phyloP scores from a whole-genome alignment of 371 early-diverging fungal species.

The Haplosporangium sp. region DNA sequence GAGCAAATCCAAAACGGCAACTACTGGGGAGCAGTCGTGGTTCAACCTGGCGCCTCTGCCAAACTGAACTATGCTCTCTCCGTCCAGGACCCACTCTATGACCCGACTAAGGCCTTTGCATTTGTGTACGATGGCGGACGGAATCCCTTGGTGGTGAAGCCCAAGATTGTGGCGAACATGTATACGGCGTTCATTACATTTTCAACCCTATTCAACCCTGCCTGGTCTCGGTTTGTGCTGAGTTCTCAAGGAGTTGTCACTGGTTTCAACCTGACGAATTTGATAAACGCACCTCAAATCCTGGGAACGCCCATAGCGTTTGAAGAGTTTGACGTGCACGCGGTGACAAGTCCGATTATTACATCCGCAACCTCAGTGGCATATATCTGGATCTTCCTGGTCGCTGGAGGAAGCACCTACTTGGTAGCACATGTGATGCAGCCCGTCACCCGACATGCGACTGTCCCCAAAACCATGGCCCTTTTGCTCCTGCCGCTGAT shows the following conservation, averaged over 20 bases:
- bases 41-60: conserved; percentile 32
- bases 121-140: conserved; percentile 49
- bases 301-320: conserved; percentile 50
- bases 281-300: conserved; percentile 23
- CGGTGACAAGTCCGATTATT: conserved; percentile 32
- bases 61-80: conserved; percentile 21
- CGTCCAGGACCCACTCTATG: conserved; percentile 11
- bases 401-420: conserved; percentile 50
- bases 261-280: conserved; percentile 2
- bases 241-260: neutral
- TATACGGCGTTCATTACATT: conserved; percentile 40
- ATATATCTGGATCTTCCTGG: conserved; percentile 52
- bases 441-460: conserved; percentile 26
- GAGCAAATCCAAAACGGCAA: conserved; percentile 23
- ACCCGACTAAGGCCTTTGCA: conserved; percentile 36
- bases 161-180: conserved; percentile 38
- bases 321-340: conserved; percentile 47
- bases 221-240: conserved; percentile 30
- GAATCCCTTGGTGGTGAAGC: conserved; percentile 38
- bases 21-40: conserved; percentile 50
- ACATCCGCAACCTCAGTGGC: conserved; percentile 47
- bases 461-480: conserved; percentile 24
- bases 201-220: conserved; percentile 33
- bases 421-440: conserved; percentile 43
- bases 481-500: conserved; percentile 19